A percentile compares a stretch with the other conserved stretches of the same genome.
Conservation (phyloP, 305 asterid genomes). For the Rubia peregrina region DNA sequence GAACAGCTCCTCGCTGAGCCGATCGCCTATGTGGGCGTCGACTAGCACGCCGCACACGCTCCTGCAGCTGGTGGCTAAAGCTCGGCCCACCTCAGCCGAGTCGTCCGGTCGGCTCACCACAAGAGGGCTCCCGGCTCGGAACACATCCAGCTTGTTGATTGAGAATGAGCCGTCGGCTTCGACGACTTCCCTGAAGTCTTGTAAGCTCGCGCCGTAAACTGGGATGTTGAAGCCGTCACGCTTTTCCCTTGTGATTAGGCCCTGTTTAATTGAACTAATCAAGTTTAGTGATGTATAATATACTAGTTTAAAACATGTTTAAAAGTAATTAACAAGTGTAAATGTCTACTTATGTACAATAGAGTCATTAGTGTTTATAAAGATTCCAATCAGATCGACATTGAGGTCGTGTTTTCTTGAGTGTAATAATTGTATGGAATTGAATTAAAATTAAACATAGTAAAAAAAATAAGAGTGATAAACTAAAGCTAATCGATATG, state of each 20-base stretch:
- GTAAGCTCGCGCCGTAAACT: slow-evolving; percentile 77
- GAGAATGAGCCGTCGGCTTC: slow-evolving; percentile 63
- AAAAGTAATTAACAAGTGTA: too few species aligned
- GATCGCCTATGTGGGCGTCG: slow-evolving; percentile 84
- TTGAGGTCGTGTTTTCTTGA: too few species aligned
- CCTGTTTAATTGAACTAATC: slow-evolving; percentile 26
- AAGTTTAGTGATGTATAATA: too few species aligned
- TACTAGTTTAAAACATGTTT: too few species aligned
- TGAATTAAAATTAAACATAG: too few species aligned
- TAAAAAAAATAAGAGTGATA: too few species aligned
- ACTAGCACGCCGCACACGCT: slow-evolving; percentile 86
- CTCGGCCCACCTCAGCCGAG: slow-evolving; percentile 75
- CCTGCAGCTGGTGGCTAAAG: slow-evolving; percentile 73
- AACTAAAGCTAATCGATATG: too few species aligned
- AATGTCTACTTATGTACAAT: too few species aligned
- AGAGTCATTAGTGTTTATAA: too few species aligned
- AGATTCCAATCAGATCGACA: too few species aligned
- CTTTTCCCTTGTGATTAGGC: slow-evolving; percentile 58
- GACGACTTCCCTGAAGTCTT: slow-evolving; percentile 89
- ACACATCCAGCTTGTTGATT: slow-evolving; percentile 66
- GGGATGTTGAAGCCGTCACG: slow-evolving; percentile 90
- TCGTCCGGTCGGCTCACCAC: slow-evolving; percentile 76
- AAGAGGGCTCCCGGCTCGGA: slow-evolving; percentile 86
- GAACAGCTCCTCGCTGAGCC: slow-evolving; percentile 68
- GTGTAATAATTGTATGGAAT: too few species aligned